These are phyloP conservation scores for Mycena galericulata DNA, from an alignment of 768 basidiomycete species.

Conservation along the genomic window DNA sequence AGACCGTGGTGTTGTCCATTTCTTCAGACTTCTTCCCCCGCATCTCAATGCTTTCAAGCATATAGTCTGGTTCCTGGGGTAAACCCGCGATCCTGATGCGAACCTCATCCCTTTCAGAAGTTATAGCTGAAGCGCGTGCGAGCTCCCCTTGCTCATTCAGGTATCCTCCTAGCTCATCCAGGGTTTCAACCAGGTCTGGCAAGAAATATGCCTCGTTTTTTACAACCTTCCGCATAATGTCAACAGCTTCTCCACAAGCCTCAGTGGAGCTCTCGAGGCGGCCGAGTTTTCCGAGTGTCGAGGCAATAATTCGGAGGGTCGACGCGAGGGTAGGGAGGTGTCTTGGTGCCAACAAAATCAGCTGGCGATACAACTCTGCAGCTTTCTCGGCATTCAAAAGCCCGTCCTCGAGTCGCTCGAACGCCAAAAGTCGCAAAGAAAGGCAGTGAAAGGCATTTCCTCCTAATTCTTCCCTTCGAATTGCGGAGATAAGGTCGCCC, in stretches of 20 bases:
- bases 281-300: not conserved
- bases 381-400: not conserved
- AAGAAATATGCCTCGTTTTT: not conserved
- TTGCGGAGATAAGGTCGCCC: not conserved
- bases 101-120: too few relatives aligned
- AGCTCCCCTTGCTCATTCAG: not conserved
- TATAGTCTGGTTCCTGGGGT: too few relatives aligned
- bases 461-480: not conserved
- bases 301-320: not conserved
- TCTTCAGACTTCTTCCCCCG: too few relatives aligned
- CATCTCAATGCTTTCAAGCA: too few relatives aligned
- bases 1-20: too few relatives aligned
- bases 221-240: not conserved
- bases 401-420: not conserved
- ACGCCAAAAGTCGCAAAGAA: not conserved
- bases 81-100: too few relatives aligned
- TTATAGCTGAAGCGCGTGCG: not conserved
- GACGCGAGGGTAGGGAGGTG: constrained; percentile 5
- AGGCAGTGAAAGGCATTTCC: not conserved
- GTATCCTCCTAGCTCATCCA: not conserved
- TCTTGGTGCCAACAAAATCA: not conserved
- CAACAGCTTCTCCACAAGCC: constrained; percentile 5
- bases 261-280: not conserved
- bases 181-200: not conserved
- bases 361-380: not conserved